Conservation (phyloP, 2,329 filamentous ascomycete genomes). For the Drechslera avenae region DNA sequence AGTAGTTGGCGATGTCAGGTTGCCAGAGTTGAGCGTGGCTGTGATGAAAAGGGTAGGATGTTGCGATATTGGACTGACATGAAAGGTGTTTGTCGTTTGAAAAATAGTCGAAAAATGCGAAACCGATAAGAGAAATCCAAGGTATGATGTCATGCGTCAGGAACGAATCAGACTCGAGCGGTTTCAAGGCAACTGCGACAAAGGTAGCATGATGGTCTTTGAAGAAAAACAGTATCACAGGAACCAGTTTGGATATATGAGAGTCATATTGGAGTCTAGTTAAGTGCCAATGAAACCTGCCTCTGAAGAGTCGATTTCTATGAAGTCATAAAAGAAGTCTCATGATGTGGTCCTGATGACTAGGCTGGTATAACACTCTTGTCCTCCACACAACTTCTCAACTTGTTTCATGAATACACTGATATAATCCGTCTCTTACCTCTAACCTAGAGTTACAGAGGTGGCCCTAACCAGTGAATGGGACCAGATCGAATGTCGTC, state of each 20-base stretch:
- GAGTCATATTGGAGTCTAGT: too few relatives aligned
- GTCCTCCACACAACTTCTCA: too few relatives aligned
- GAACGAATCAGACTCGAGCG: neutral
- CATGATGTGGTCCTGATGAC: too few relatives aligned
- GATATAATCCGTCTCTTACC: neutral
- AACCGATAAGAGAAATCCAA: slow-evolving; percentile 7
- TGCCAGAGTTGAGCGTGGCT: neutral
- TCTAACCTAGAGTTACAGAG: neutral
- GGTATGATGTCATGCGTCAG: slow-evolving; percentile 13
- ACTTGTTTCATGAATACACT: too few relatives aligned
- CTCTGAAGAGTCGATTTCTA: too few relatives aligned
- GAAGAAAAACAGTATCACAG: too few relatives aligned
- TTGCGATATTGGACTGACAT: slow-evolving; percentile 8
- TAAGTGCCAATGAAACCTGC: too few relatives aligned
- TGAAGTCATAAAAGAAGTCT: too few relatives aligned
- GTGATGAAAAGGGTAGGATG: slow-evolving; percentile 8
- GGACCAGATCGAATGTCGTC: neutral
- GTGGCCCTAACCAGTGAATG: neutral
- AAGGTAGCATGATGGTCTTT: too few relatives aligned
- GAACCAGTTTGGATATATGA: too few relatives aligned
- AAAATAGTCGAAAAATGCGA: neutral
- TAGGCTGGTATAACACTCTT: too few relatives aligned
- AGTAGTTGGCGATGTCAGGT: neutral
- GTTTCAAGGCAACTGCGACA: too few relatives aligned
- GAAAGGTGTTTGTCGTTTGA: slow-evolving; percentile 1